Percentiles rank a stretch among this genome's conserved stretches.
phyloP scores from a whole-genome alignment of 805 yeast genomes.

The Spathaspora girioi region DNA sequence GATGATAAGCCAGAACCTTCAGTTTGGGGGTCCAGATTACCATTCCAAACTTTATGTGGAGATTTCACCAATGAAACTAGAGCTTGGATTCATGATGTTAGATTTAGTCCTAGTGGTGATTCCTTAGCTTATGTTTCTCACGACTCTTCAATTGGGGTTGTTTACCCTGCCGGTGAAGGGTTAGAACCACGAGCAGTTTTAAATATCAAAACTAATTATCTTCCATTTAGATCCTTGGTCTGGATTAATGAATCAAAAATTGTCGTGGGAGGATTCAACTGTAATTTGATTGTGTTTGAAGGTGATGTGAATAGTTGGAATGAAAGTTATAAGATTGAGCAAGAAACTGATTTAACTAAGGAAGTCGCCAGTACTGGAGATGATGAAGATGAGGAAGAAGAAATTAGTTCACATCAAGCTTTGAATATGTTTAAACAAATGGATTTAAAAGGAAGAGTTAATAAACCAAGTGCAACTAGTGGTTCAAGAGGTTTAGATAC shows the following conservation, averaged over 20 bases:
- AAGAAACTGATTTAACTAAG: slow-evolving; percentile 36
- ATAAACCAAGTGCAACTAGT: slow-evolving; percentile 26
- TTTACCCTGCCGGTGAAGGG: slow-evolving; percentile 70
- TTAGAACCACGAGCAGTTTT: slow-evolving; percentile 59
- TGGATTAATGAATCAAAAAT: slow-evolving; percentile 67
- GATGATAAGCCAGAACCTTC: slow-evolving; percentile 79
- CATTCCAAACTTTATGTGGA: slow-evolving; percentile 88
- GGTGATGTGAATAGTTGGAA: slow-evolving; percentile 66
- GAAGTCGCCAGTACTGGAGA: slow-evolving; percentile 41
- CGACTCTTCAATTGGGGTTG: slow-evolving; percentile 78
- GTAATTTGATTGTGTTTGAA: slow-evolving; percentile 82
- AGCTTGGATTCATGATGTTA: slow-evolving; percentile 90
- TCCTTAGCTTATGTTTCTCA: slow-evolving; percentile 79
- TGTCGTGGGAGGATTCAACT: slow-evolving; percentile 88
- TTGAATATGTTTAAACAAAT: slow-evolving; percentile 92
- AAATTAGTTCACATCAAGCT: slow-evolving; percentile 68
- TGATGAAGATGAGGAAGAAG: slow-evolving; percentile 46
- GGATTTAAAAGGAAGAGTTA: slow-evolving; percentile 86
- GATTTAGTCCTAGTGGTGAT: slow-evolving; percentile 77
- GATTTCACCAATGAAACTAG: slow-evolving; percentile 67
- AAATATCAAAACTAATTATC: slow-evolving; percentile 58
- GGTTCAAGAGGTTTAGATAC: slow-evolving; percentile 51
- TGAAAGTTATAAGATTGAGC: slow-evolving; percentile 56
- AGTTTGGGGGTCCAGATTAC: slow-evolving; percentile 92
- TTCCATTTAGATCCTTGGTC: slow-evolving; percentile 77